phyloP scores from a whole-genome alignment of 768 basidiomycete species.

The Kwoniella sp. region DNA sequence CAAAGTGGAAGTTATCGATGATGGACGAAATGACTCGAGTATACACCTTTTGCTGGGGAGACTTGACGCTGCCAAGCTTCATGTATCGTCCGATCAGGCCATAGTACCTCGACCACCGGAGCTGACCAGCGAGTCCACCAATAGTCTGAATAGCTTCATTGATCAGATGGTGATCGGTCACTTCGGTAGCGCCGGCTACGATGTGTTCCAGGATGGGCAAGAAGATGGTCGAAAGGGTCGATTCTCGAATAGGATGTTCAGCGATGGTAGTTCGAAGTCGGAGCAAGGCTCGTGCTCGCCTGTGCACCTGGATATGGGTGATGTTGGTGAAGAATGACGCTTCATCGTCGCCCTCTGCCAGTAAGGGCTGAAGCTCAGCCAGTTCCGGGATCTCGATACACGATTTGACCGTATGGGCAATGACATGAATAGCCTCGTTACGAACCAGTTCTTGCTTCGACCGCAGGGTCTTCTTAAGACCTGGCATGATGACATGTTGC shows the following conservation, averaged over 20 bases:
- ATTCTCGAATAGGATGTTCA: conserved; percentile 67
- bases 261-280: conserved; percentile 78
- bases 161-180: conserved; percentile 77
- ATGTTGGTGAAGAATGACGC: conserved; percentile 97
- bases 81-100: conserved; percentile 78
- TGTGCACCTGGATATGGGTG: conserved; percentile 87
- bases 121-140: conserved; percentile 72
- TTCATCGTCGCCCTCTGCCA: conserved; percentile 87
- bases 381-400: conserved; percentile 66
- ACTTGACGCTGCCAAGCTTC: conserved; percentile 64
- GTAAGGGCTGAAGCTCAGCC: conserved; percentile 76
- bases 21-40: conserved; percentile 81
- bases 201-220: conserved; percentile 84
- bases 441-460: conserved; percentile 86
- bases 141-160: conserved; percentile 83
- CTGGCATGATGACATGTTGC: conserved; percentile 73
- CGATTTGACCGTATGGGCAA: conserved; percentile 72
- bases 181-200: conserved; percentile 63
- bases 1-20: conserved; percentile 88
- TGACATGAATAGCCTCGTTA: conserved; percentile 74
- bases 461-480: conserved; percentile 74
- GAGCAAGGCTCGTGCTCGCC: conserved; percentile 80
- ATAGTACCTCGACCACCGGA: conserved; percentile 84
- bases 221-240: conserved; percentile 76
- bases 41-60: conserved; percentile 73